Evolutionary conservation across 75 land plant species (phyloP).

Genomic region (Pinus taeda): DNA sequence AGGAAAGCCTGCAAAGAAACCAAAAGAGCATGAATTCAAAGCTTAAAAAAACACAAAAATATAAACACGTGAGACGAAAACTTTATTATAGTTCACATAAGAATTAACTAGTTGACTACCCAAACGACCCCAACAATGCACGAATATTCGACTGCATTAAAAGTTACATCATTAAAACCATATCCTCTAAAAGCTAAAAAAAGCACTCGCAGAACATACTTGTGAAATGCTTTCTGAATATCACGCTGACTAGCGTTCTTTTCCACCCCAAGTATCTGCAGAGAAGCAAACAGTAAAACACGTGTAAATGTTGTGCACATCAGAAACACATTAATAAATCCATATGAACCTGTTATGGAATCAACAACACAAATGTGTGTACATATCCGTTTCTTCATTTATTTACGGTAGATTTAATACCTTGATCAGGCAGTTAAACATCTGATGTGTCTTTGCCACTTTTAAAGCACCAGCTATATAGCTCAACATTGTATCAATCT

Average conservation of each 20-base stretch:
- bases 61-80: neutral
- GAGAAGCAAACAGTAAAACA: neutral
- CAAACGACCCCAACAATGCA: neutral
- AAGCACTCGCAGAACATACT: slow-evolving; percentile 33
- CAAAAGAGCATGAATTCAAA: neutral
- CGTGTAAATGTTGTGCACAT: neutral
- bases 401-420: no score
- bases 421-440: no score
- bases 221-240: slow-evolving; percentile 98
- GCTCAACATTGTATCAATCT: no score
- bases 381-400: no score
- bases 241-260: slow-evolving; percentile 80
- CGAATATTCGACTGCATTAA: neutral
- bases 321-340: neutral
- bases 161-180: neutral
- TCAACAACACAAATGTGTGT: no score
- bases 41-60: neutral
- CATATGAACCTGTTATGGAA: no score
- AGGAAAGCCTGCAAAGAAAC: slow-evolving; percentile 70
- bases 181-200: neutral
- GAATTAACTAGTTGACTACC: neutral
- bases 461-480: no score
- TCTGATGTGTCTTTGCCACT: no score
- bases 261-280: slow-evolving; percentile 95
- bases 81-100: neutral